phyloP scores from a whole-genome alignment of 1,284 basidiomycete genomes.

The Prillingera fragicola region DNA sequence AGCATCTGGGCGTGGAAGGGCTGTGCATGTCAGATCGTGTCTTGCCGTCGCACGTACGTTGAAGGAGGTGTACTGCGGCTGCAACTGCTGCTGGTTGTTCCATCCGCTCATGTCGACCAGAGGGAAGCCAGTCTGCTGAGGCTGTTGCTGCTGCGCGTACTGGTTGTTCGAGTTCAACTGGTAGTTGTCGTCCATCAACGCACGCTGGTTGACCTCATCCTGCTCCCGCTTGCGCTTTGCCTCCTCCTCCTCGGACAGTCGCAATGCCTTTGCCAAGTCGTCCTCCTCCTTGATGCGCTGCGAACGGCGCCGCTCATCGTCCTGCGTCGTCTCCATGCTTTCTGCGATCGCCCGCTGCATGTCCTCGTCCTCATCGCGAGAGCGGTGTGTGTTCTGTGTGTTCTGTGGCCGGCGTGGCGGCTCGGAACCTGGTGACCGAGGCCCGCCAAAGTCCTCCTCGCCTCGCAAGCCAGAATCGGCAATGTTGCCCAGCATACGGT shows the following conservation, averaged over 20 bases:
- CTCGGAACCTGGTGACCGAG: constrained; percentile 1
- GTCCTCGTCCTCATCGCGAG: constrained; percentile 67
- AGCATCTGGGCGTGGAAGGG: constrained; percentile 50
- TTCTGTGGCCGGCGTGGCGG: constrained; percentile 9
- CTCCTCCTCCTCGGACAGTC: constrained; percentile 83
- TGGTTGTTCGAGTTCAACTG: constrained; percentile 52
- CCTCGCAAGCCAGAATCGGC: constrained; percentile 46
- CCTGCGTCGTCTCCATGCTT: constrained; percentile 69
- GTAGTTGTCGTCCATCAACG: constrained; percentile 79
- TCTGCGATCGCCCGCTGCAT: constrained; percentile 75
- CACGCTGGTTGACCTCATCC: constrained; percentile 66
- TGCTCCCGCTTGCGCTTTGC: constrained; percentile 61
- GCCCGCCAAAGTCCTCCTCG: constrained; percentile 49
- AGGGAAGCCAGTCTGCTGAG: constrained; percentile 48
- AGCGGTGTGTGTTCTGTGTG: constrained; percentile 14
- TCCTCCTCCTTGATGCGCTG: constrained; percentile 55
- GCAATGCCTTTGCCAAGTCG: constrained; percentile 72
- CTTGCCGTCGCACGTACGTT: constrained; percentile 46
- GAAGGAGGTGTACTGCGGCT: constrained; percentile 58
- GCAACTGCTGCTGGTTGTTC: constrained; percentile 49
- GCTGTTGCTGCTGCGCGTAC: constrained; percentile 40
- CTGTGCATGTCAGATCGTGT: constrained; percentile 31
- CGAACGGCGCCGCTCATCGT: constrained; percentile 60
- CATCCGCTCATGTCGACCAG: constrained; percentile 58
- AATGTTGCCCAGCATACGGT: constrained; percentile 75